These are phyloP conservation scores for Corymbia maculata DNA, from an alignment of 345 rosid genomes.

Conservation along the genomic window DNA sequence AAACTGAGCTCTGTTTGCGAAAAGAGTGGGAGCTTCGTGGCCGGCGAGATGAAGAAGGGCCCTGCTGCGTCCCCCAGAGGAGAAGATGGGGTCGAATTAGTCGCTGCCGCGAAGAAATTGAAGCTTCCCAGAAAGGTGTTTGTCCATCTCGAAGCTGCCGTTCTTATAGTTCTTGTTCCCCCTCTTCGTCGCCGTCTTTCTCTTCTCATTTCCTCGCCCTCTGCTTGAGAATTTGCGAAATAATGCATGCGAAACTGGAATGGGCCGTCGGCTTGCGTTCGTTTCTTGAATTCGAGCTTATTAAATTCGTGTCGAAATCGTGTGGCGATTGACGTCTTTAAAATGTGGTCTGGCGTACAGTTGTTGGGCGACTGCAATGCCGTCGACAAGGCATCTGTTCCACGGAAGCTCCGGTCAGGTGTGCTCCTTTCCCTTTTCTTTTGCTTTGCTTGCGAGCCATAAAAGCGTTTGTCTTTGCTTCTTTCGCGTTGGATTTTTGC, in stretches of 20 bases:
- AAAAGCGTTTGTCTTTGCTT: background rate
- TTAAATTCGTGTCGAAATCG: background rate
- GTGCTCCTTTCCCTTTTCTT: conserved; percentile 9
- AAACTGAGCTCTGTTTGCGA: conserved; percentile 38
- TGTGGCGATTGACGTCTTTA: background rate
- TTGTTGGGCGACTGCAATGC: conserved; percentile 36
- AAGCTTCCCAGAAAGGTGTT: conserved; percentile 42
- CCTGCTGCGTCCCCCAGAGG: conserved; percentile 8
- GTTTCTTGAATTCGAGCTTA: background rate
- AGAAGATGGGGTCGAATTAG: conserved; percentile 17
- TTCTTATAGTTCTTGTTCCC: background rate
- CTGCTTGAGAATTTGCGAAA: background rate
- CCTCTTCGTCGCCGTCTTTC: background rate
- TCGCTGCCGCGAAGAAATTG: conserved; percentile 25
- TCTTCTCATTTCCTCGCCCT: background rate
- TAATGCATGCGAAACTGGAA: background rate
- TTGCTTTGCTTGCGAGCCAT: background rate
- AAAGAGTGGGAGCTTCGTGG: conserved; percentile 14
- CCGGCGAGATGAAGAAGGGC: conserved; percentile 37
- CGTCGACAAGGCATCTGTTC: conserved; percentile 72
- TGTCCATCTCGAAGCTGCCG: conserved; percentile 3
- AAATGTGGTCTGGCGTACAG: conserved; percentile 10
- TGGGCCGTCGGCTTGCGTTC: background rate
- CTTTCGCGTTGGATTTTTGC: background rate
- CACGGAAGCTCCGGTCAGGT: conserved; percentile 98